phyloP scores from a whole-genome alignment of 2,329 filamentous ascomycete species.

The Paecilomyces formosus region DNA sequence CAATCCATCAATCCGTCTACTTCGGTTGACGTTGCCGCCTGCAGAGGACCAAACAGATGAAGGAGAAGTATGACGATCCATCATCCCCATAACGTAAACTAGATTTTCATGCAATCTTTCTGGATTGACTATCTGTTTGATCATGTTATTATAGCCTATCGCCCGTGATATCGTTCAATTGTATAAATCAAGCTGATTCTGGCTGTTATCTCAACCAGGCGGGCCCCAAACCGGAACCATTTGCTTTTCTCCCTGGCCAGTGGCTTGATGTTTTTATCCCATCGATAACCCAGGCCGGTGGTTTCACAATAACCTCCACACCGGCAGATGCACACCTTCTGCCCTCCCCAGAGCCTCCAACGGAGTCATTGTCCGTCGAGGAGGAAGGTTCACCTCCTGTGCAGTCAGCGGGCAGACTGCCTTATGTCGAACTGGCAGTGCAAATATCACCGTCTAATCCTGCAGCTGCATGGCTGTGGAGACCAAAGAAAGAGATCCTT shows the following conservation, averaged over 20 bases:
- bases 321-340: conserved; percentile 48
- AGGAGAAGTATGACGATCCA: conserved; percentile 40
- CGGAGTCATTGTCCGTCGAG: conserved; percentile 11
- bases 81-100: not conserved
- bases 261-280: conserved; percentile 83
- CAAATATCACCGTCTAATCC: conserved; percentile 65
- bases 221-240: conserved; percentile 16
- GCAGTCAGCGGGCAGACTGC: conserved; percentile 19
- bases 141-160: not conserved
- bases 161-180: not conserved
- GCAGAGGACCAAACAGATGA: conserved; percentile 21
- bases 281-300: conserved; percentile 60
- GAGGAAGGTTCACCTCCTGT: conserved; percentile 13
- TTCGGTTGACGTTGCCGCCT: conserved; percentile 54
- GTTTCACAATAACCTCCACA: conserved; percentile 79
- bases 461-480: conserved; percentile 71
- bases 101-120: not conserved
- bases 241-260: conserved; percentile 71
- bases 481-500: conserved; percentile 47
- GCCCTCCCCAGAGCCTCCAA: conserved; percentile 14
- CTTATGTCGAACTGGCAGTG: conserved; percentile 70
- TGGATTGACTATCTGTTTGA: not conserved
- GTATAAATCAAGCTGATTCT: not conserved
- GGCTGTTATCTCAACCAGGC: not conserved
- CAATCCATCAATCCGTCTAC: conserved; percentile 61